These are phyloP conservation scores for Dothideomycetes sp. DNA, from an alignment of 2,329 filamentous ascomycete genomes.

Conservation along the genomic window DNA sequence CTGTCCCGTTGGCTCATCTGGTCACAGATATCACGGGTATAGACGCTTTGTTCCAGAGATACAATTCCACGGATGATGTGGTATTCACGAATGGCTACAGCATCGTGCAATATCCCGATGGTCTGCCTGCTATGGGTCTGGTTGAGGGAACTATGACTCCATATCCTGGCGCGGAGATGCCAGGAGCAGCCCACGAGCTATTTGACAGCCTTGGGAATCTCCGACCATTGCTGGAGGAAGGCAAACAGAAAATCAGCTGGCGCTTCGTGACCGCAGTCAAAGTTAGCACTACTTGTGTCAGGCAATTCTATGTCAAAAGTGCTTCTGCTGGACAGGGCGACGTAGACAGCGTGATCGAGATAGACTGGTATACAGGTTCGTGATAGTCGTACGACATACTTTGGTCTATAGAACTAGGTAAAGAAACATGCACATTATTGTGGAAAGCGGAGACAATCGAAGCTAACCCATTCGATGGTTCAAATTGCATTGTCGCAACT, in stretches of 20 bases:
- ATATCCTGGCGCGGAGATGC: not conserved
- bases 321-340: slow-evolving; percentile 6
- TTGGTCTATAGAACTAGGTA: too few relatives aligned
- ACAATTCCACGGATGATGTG: slow-evolving; percentile 19
- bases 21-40: slow-evolving; percentile 21
- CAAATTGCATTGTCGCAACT: too few relatives aligned
- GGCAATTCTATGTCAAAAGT: slow-evolving; percentile 23
- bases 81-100: slow-evolving; percentile 23
- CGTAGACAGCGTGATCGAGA: slow-evolving; percentile 20
- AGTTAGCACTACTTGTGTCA: slow-evolving; percentile 17
- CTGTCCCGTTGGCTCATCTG: slow-evolving; percentile 14
- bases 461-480: too few relatives aligned
- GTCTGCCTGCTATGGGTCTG: slow-evolving; percentile 21
- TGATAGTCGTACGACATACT: not conserved
- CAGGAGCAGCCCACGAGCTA: slow-evolving; percentile 17
- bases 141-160: slow-evolving; percentile 21
- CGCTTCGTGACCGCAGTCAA: slow-evolving; percentile 19
- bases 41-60: slow-evolving; percentile 22
- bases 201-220: slow-evolving; percentile 21
- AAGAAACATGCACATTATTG: too few relatives aligned
- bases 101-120: slow-evolving; percentile 20
- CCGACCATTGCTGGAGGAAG: slow-evolving; percentile 17
- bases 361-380: slow-evolving; percentile 19
- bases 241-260: slow-evolving; percentile 21
- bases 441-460: too few relatives aligned